Percentiles rank a stretch among this genome's conserved stretches.
phyloP scores from a whole-genome alignment of 2,329 filamentous ascomycete species.

The Diaporthe vexans region DNA sequence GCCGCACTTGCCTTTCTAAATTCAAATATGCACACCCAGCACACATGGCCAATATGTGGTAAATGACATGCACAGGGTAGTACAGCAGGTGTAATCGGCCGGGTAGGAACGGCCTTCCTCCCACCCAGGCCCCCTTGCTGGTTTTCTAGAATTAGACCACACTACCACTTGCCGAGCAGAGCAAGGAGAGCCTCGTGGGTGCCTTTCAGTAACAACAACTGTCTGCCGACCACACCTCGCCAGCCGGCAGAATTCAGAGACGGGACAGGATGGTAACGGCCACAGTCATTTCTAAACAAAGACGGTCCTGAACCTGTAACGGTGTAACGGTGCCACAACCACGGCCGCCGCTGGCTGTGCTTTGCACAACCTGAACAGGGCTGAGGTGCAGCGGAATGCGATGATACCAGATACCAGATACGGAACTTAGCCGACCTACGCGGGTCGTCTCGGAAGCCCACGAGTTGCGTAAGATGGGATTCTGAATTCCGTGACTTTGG shows the following conservation, averaged over 20 bases:
- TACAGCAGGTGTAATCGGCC: neutral
- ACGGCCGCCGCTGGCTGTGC: neutral
- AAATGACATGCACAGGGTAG: neutral
- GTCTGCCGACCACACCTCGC: neutral
- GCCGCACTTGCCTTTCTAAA: conserved; percentile 11
- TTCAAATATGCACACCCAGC: neutral
- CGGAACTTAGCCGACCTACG: conserved; percentile 29
- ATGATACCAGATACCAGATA: neutral
- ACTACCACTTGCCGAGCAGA: neutral
- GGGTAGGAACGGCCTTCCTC: conserved; percentile 28
- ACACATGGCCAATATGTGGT: neutral
- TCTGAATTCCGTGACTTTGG: conserved; percentile 2
- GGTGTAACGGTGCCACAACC: conserved; percentile 7
- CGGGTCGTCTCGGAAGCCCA: conserved; percentile 40
- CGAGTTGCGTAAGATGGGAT: conserved; percentile 16
- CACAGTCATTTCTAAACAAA: neutral
- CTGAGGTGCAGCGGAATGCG: conserved; percentile 21
- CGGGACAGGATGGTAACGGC: neutral
- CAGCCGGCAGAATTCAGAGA: neutral
- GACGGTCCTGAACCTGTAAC: conserved; percentile 8
- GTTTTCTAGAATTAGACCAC: conserved; percentile 3
- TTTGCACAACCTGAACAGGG: conserved; percentile 28
- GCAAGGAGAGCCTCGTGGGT: neutral
- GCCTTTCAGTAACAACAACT: neutral
- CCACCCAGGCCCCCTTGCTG: neutral